Evolutionary conservation across 1,284 basidiomycete genomes (phyloP).

Genomic region (Lentinus polychrous): DNA sequence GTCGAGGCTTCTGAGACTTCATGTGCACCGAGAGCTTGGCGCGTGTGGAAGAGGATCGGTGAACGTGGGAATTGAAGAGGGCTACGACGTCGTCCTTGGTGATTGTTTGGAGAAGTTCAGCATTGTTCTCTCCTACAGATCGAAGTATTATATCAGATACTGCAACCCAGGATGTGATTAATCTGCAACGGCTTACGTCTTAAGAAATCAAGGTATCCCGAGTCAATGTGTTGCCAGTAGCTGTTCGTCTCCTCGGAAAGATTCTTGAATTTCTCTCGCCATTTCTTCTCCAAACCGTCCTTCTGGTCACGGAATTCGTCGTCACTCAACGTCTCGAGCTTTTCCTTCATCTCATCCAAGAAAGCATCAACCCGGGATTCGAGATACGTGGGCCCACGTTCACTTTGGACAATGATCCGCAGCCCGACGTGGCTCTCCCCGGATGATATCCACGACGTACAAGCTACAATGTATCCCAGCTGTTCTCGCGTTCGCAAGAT

Average conservation of each 20-base stretch:
- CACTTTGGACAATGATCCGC: slow-evolving; percentile 89
- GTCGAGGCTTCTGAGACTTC: slow-evolving; percentile 57
- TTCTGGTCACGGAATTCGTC: slow-evolving; percentile 53
- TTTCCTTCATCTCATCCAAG: slow-evolving; percentile 58
- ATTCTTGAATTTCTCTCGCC: slow-evolving; percentile 71
- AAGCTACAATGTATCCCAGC: slow-evolving; percentile 85
- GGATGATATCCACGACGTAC: slow-evolving; percentile 45
- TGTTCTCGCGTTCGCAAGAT: slow-evolving; percentile 94
- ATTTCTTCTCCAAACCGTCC: slow-evolving; percentile 54
- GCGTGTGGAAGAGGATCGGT: slow-evolving; percentile 63
- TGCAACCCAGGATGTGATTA: slow-evolving; percentile 22
- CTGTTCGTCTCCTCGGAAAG: slow-evolving; percentile 54
- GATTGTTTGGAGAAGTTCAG: slow-evolving; percentile 52
- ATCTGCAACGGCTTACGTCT: slow-evolving; percentile 38
- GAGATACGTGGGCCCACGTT: slow-evolving; percentile 78
- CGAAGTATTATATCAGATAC: slow-evolving; percentile 11
- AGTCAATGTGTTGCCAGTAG: slow-evolving; percentile 70
- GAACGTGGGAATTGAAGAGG: slow-evolving; percentile 67
- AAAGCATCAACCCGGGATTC: slow-evolving; percentile 89
- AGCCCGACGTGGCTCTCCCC: slow-evolving; percentile 72
- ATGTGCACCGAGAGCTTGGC: slow-evolving; percentile 82
- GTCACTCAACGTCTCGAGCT: slow-evolving; percentile 38
- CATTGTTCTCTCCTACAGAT: slow-evolving; percentile 57
- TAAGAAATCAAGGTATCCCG: slow-evolving; percentile 74
- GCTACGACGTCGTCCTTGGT: slow-evolving; percentile 76